Evolutionary conservation across 257 asterid species (phyloP), one percentile per base, ranked within the genome.

Genomic region (Lavandula angustifolia): DNA sequence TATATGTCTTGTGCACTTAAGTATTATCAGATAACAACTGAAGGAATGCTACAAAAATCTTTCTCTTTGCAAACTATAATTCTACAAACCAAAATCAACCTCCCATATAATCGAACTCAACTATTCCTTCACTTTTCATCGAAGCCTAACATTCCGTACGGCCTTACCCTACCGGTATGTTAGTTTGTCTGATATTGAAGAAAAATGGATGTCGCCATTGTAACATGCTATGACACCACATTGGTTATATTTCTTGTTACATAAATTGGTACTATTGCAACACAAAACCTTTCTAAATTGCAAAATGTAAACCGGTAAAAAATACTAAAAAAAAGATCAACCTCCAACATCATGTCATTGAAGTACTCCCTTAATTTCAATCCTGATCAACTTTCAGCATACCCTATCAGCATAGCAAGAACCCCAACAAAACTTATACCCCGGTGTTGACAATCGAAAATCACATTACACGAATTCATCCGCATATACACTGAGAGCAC

Each of bases 401-500:
- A 32, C 6, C 1, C 38, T 9, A 43, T 43, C 2, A 14, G 9
- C 47, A 44, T 1, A 14, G 13, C 57, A 54, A 32, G 64, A 55
- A 16, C 64, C 35, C 9, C 32, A 14, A 29, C 11, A 35, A 38
- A 32, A 22, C 16, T 27, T n/a, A 60, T 2, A 14, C 8, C 35
- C 7, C 57, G 51, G 61, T 14, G 69, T 8, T 62, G 22, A 49
- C 38, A 32, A 47, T 18, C 5, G 3, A 43, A 50, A 57, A 31
- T 13, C 14, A 18, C 16, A 53, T 17, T 34, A 6, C 1, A 14
- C 46, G n/a, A 41, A 32, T 3, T 42, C 29, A 33, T 62, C 57
- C 40, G 10, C 32, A 7, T 14, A 43, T 54, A 42, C 48, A 46
- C 57, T 16, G 37, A 29, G 14, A 59, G 40, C 62, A 59, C 31